Conservation (phyloP, 345 rosid genomes). For the Combretum micranthum region DNA sequence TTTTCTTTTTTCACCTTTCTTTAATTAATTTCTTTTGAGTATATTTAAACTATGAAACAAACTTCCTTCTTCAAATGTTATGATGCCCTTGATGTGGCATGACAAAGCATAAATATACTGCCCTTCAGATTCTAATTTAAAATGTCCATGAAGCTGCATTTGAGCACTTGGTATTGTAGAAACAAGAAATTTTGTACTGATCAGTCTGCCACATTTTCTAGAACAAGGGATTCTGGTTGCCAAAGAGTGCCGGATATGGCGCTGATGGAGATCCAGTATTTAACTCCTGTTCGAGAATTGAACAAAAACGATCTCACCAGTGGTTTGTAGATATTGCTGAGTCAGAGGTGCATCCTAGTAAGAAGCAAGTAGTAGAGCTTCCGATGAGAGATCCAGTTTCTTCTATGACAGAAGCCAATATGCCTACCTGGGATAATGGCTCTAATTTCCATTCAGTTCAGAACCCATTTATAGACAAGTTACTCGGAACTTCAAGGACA, state of each 20-base stretch:
- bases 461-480: slow-evolving; percentile 52
- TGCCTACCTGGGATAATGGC: slow-evolving; percentile 65
- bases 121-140: no score
- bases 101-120: no score
- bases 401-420: slow-evolving; percentile 28
- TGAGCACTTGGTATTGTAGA: no score
- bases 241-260: slow-evolving; percentile 36
- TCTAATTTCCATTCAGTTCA: slow-evolving; percentile 56
- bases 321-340: slow-evolving; percentile 67
- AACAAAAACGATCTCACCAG: slow-evolving; percentile 58
- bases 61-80: no score
- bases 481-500: slow-evolving; percentile 53
- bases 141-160: no score
- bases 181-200: no score
- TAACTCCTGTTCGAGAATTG: slow-evolving; percentile 47
- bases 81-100: no score
- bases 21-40: no score
- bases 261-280: slow-evolving; percentile 46
- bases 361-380: slow-evolving; percentile 62
- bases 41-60: no score
- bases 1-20: no score
- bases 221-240: slow-evolving; percentile 62
- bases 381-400: slow-evolving; percentile 24
- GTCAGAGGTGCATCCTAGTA: slow-evolving; percentile 62
- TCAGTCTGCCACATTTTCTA: slow-evolving; percentile 35